phyloP scores from a whole-genome alignment of 2,329 filamentous ascomycete genomes.

The Neurospora crassa region DNA sequence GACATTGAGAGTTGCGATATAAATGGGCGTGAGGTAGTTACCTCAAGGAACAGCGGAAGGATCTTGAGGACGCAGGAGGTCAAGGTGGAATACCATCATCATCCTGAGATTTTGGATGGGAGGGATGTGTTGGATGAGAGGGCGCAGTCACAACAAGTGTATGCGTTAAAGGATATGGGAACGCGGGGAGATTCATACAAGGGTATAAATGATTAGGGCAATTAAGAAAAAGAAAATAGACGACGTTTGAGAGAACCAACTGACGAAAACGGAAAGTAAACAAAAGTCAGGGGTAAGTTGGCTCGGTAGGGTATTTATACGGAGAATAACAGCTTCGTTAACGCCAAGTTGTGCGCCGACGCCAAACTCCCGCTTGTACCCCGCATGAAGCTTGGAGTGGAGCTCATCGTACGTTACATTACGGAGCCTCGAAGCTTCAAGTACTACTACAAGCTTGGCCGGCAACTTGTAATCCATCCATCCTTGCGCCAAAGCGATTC shows the following conservation, averaged over 20 bases:
- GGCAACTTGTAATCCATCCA: background rate
- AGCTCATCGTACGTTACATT: background rate
- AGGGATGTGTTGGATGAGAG: background rate
- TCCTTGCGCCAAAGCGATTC: background rate
- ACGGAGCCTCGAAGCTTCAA: background rate
- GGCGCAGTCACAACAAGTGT: background rate
- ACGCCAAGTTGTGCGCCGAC: background rate
- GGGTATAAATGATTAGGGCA: background rate
- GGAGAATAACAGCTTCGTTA: background rate
- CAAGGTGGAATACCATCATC: slow-evolving; percentile 2
- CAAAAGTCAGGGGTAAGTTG: background rate
- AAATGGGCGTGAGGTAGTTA: background rate
- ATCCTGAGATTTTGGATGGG: background rate
- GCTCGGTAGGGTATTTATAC: no score
- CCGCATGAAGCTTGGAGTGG: background rate
- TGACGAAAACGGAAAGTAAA: background rate
- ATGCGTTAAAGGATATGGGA: background rate
- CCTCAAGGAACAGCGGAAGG: background rate
- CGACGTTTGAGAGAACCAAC: background rate
- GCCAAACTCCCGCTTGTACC: background rate
- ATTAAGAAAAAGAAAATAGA: background rate
- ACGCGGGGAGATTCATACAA: background rate
- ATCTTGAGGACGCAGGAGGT: slow-evolving; percentile 6
- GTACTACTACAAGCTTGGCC: background rate
- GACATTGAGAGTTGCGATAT: background rate